Conservation (phyloP, 305 asterid genomes). For the Withania somnifera region DNA sequence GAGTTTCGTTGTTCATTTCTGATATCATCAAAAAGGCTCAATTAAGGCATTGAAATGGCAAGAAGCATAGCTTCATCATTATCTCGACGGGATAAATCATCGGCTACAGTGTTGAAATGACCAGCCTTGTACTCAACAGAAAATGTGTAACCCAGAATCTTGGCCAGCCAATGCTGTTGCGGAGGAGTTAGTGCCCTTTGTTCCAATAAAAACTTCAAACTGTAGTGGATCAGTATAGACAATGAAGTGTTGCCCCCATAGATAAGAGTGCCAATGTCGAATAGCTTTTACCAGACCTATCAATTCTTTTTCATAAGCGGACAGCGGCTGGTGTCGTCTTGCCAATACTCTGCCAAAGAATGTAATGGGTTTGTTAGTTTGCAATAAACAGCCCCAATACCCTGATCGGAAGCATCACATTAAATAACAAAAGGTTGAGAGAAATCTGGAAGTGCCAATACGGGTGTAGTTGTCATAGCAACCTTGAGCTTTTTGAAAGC, state of each 20-base stretch:
- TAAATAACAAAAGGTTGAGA: not conserved
- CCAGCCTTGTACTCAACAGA: not conserved
- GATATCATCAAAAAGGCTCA: not conserved
- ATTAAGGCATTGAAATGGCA: not conserved
- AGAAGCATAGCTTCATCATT: not conserved
- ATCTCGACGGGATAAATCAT: not conserved
- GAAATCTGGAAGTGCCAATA: not conserved
- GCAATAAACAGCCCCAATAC: not conserved
- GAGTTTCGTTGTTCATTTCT: not conserved
- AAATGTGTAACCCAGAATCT: not conserved
- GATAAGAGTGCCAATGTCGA: not conserved
- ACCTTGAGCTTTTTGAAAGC: not conserved
- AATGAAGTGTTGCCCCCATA: not conserved
- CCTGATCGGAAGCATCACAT: not conserved
- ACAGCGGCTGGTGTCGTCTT: not conserved
- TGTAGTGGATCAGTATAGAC: not conserved
- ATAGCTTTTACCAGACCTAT: not conserved
- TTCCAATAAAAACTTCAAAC: not conserved
- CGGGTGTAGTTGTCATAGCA: not conserved
- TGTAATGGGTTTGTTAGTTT: not conserved
- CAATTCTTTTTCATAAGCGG: not conserved
- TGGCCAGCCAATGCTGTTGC: not conserved
- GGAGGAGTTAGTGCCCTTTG: not conserved
- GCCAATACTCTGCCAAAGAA: not conserved
- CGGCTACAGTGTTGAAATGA: not conserved